Evolutionary conservation across 1,284 basidiomycete genomes (phyloP).

Genomic region (Cryptococcus amylolentus): DNA sequence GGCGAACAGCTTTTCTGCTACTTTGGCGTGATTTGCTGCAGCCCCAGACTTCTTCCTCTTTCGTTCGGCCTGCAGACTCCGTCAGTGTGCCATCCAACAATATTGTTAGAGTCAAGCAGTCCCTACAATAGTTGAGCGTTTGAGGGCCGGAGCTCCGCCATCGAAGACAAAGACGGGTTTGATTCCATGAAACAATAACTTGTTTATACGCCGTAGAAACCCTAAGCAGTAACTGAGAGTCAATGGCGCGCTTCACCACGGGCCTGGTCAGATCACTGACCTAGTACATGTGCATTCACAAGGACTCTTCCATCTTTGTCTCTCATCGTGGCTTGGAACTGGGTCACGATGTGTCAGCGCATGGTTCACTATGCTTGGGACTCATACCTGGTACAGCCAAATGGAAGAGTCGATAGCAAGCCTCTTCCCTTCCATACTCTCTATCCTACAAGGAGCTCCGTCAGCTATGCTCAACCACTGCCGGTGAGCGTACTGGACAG

Average conservation of each 20-base stretch:
- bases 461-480: neutral
- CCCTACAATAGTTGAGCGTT: constrained; percentile 78
- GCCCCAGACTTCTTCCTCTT: constrained; percentile 85
- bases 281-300: constrained; percentile 90
- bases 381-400: constrained; percentile 74
- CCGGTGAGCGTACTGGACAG: constrained; percentile 64
- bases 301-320: constrained; percentile 90
- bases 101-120: neutral
- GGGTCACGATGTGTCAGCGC: constrained; percentile 31
- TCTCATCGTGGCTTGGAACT: constrained; percentile 98
- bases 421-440: constrained; percentile 83
- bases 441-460: constrained; percentile 58
- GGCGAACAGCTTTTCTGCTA: constrained; percentile 87
- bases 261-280: constrained; percentile 43
- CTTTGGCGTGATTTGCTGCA: constrained; percentile 71
- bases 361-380: no score
- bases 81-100: neutral
- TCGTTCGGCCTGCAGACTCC: constrained; percentile 64
- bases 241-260: no score
- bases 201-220: constrained; percentile 87
- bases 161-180: constrained; percentile 98
- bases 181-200: constrained; percentile 92
- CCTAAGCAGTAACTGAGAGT: constrained; percentile 20
- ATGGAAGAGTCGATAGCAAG: constrained; percentile 98
- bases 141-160: constrained; percentile 84